Evolutionary conservation across 2,329 filamentous ascomycete species (phyloP).

Genomic region (Colletotrichum horii): DNA sequence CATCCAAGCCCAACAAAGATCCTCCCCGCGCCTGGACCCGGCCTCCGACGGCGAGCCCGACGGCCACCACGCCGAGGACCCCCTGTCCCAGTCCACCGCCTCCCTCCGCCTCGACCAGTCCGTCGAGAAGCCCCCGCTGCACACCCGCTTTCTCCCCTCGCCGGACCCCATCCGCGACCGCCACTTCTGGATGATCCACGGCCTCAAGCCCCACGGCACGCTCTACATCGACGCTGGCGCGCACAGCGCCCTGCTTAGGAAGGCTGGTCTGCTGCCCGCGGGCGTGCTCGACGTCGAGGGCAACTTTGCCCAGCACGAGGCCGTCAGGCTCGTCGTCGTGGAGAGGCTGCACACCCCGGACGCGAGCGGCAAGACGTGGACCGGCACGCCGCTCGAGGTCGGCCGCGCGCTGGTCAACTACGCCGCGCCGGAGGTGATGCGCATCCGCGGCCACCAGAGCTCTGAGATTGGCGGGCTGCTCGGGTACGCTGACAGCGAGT

Average conservation of each 20-base stretch:
- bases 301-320: conserved; percentile 89
- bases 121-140: conserved; percentile 65
- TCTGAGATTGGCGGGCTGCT: conserved; percentile 79
- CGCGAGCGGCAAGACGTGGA: conserved; percentile 51
- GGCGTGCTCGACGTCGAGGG: conserved; percentile 93
- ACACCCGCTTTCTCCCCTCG: conserved; percentile 92
- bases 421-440: conserved; percentile 79
- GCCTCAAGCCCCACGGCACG: conserved; percentile 86
- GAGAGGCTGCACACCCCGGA: conserved; percentile 52
- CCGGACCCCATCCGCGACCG: conserved; percentile 86
- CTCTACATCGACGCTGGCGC: conserved; percentile 94
- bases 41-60: conserved; percentile 15
- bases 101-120: conserved; percentile 43
- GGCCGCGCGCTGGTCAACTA: conserved; percentile 94
- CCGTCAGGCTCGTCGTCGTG: conserved; percentile 84
- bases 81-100: conserved; percentile 43
- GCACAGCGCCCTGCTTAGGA: conserved; percentile 77
- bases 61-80: conserved; percentile 36
- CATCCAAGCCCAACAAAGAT: conserved; percentile 60
- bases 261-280: conserved; percentile 86
- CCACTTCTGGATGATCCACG: conserved; percentile 97
- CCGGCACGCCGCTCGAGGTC: conserved; percentile 70
- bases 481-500: conserved; percentile 94
- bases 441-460: conserved; percentile 86
- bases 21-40: conserved; percentile 27